Base-by-base conservation (phyloP, 2,329 filamentous ascomycete species). In the Xylariaceae sp. region DNA sequence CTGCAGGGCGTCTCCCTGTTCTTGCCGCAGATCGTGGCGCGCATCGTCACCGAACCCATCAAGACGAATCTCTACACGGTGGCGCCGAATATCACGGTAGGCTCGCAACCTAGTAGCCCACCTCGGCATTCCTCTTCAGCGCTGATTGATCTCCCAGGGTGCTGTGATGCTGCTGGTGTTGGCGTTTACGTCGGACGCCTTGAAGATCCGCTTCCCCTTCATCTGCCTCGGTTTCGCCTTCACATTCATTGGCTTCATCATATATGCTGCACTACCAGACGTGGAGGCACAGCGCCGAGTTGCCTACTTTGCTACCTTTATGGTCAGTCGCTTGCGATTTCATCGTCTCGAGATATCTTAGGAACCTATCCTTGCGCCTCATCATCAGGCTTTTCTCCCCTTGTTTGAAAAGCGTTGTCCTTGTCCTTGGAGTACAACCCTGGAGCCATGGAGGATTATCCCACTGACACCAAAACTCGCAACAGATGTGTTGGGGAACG, bases 401-500 rank as follows among this genome's bases (percentile, higher is more conserved):
- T n/a, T n/a, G n/a, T n/a, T n/a, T n/a, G n/a, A n/a, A n/a, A n/a
- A n/a, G n/a, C n/a, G n/a, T n/a, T n/a, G n/a, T n/a, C n/a, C n/a
- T n/a, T n/a, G n/a, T n/a, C n/a, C n/a, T n/a, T n/a, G n/a, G n/a
- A n/a, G n/a, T n/a, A n/a, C n/a, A n/a, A n/a, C n/a, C n/a, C n/a
- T n/a, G n/a, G n/a, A n/a, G n/a, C n/a, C n/a, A n/a, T n/a, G n/a
- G n/a, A n/a, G n/a, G n/a, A n/a, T n/a, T n/a, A n/a, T n/a, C n/a
- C n/a, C n/a, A n/a, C n/a, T n/a, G n/a, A n/a, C n/a, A n/a, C n/a
- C n/a, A n/a, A n/a, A n/a, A n/a, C n/a, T n/a, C n/a, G n/a, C n/a
- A n/a, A n/a, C n/a, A n/a, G n/a, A 86, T 88, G 80, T 82, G 77
- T 9, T 87, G 81, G 77, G 83, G 83, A 12, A 86, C 81, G 0